A percentile compares a stretch with the other conserved stretches of the same genome.
Conservation (phyloP, 768 basidiomycete genomes). For the Trametes cingulata region DNA sequence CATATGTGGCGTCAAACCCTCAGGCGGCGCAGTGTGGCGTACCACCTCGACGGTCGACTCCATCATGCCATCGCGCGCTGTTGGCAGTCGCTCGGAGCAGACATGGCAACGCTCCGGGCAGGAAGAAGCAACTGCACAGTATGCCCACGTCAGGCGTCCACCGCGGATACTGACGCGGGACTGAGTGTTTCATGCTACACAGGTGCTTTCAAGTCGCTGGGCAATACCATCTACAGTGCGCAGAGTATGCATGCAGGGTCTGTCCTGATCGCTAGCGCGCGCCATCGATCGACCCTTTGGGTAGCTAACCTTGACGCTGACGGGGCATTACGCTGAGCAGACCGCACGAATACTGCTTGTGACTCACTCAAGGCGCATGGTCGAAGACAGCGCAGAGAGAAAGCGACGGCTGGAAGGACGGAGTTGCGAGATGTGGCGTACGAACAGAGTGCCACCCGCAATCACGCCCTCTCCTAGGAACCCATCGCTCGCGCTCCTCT, state of each 20-base stretch:
- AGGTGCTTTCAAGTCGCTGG: neutral
- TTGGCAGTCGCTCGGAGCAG: neutral
- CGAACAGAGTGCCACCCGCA: neutral
- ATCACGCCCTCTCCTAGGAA: slow-evolving; percentile 6
- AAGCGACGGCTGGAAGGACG: neutral
- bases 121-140: neutral
- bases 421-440: neutral
- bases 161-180: neutral
- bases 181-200: neutral
- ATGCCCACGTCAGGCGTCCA: neutral
- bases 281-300: neutral
- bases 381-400: neutral
- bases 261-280: neutral
- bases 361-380: neutral
- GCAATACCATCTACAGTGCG: neutral
- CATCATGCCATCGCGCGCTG: neutral
- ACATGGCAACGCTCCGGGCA: neutral
- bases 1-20: neutral
- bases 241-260: neutral
- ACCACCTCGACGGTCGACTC: neutral
- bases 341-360: neutral
- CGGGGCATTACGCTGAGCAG: neutral
- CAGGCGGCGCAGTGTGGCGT: neutral
- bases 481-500: slow-evolving; percentile 2
- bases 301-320: neutral